phyloP scores from a whole-genome alignment of 2,329 filamentous ascomycete species.

The Aureobasidium sp. region DNA sequence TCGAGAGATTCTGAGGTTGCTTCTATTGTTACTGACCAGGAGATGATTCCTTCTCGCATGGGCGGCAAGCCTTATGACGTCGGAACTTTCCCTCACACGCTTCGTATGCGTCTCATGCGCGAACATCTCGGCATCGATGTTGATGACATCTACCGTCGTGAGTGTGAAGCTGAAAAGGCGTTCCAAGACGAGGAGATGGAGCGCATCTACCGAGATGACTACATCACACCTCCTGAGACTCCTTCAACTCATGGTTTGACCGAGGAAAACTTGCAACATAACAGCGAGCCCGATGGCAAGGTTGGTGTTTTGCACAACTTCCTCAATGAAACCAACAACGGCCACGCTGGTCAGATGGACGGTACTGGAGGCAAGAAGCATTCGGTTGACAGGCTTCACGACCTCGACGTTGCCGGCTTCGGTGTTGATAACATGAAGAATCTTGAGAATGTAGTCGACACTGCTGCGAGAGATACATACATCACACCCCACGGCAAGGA shows the following conservation, averaged over 20 bases:
- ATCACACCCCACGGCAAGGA: constrained; percentile 57
- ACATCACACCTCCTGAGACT: constrained; percentile 28
- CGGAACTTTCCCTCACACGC: constrained; percentile 82
- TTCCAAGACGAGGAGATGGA: constrained; percentile 54
- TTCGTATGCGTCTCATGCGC: constrained; percentile 89
- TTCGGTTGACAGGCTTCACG: constrained; percentile 45
- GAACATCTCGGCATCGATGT: constrained; percentile 95
- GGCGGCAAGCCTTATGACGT: constrained; percentile 81
- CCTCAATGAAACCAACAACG: constrained; percentile 11
- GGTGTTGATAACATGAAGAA: constrained; percentile 64
- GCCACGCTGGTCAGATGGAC: constrained; percentile 28
- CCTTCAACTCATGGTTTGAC: constrained; percentile 20
- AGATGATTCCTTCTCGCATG: constrained; percentile 90
- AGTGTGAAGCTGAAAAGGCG: constrained; percentile 31
- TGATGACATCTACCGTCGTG: constrained; percentile 57
- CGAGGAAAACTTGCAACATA: constrained; percentile 19
- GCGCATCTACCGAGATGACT: constrained; percentile 27
- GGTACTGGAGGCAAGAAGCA: constrained; percentile 53
- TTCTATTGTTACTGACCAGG: constrained; percentile 81
- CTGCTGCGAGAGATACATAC: constrained; percentile 36
- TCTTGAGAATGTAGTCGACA: constrained; percentile 27
- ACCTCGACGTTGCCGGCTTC: constrained; percentile 68
- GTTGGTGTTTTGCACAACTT: constrained; percentile 5
- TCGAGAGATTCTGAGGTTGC: constrained; percentile 87
- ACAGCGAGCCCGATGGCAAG: constrained; percentile 7